These are phyloP conservation scores for Phaeolepiota aurea DNA, from an alignment of 768 basidiomycete species.

Conservation along the genomic window DNA sequence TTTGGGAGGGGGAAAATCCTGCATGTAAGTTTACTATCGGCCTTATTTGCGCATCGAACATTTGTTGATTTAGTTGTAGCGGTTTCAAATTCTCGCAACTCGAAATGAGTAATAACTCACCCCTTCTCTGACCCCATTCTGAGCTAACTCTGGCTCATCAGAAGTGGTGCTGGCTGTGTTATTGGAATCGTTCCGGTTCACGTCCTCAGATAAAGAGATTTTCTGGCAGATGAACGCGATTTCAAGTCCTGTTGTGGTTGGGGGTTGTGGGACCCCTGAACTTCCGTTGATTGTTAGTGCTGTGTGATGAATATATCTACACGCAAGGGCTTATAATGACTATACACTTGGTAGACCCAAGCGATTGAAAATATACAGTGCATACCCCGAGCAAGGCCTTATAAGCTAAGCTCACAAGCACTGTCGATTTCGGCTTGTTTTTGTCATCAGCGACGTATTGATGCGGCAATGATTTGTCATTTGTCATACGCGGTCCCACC, in stretches of 20 bases:
- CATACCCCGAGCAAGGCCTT: no score
- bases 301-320: no score
- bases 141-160: neutral
- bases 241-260: neutral
- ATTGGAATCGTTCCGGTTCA: neutral
- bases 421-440: no score
- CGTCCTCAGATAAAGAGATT: neutral
- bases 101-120: neutral
- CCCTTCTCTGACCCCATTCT: neutral
- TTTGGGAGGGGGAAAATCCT: slow-evolving; percentile 21
- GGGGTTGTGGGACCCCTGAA: neutral
- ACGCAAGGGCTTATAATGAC: no score
- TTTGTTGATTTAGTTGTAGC: neutral
- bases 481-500: no score
- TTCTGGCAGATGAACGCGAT: slow-evolving; percentile 3
- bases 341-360: no score
- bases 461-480: no score
- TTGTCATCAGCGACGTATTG: no score
- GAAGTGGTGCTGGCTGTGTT: neutral
- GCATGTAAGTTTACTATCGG: slow-evolving; percentile 20
- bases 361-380: no score
- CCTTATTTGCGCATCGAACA: no score
- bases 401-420: no score
- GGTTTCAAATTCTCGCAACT: slow-evolving; percentile 1
- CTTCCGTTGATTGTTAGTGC: neutral